Evolutionary conservation across 202 grass and related monocot species (phyloP), one percentile per base, ranked within the genome.

Genomic region (Hordeum pubiflorum): DNA sequence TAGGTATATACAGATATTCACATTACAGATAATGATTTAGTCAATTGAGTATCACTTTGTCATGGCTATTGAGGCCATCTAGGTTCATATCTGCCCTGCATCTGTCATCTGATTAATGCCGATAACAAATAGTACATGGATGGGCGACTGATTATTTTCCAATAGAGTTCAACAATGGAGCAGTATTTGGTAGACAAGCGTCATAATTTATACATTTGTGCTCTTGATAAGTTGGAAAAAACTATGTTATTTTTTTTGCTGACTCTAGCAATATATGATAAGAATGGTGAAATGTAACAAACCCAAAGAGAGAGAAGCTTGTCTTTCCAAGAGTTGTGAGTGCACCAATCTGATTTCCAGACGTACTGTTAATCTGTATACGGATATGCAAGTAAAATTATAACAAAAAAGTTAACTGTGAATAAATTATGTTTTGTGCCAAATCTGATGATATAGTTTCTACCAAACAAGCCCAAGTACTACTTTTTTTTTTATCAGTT

Each of bases 1-100:
- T 84, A 98, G 96, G 96, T 99, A 67, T 80, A 74, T 41, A 69
- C 55, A 77, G 11, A 60, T 81, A 65, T 78, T 43, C 68, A 73
- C 22, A 79, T 13, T 54, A n/a, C 50, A 21, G 10, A 75, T 75
- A 70, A 40, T 59, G 12, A 34, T 68, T 56, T 54, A 0, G 46
- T 50, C 46, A 50, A 50, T 50, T 17, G 46, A 0, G 14, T 3
- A 50, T 50, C 1, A 48, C 65, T 78, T 77, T 50, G 2, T 52
- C 24, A 59, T 41, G 7, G 11, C 29, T 38, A 63, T 75, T 63
- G 13, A 59, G 48, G 40, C 11, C 46, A 65, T 76, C 50, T 79
- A 72, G 17, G 40, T 79, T 3, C 63, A 38, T 38, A 46, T 46
- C 1, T 46, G 13, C 43, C 43, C 43, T 46, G 12, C 43, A 79